These are phyloP conservation scores for Linnemannia zychae DNA, from an alignment of 192 early-diverging fungal genomes.

Conservation along the genomic window DNA sequence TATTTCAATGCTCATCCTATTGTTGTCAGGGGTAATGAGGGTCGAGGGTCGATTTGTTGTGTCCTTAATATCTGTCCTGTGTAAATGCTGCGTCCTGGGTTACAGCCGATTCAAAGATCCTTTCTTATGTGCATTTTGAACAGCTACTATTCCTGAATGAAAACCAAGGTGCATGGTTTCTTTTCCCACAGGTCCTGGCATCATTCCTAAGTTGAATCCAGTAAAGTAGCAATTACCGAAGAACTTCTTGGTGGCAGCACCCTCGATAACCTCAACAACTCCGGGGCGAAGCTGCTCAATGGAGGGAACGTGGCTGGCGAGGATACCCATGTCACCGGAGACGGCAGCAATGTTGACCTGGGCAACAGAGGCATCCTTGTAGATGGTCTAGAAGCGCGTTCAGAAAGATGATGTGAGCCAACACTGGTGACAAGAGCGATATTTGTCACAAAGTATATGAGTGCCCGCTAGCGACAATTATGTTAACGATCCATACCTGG, in stretches of 20 bases:
- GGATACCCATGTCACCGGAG: slow-evolving; percentile 97
- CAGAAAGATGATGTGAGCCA: neutral
- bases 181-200: neutral
- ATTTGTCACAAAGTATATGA: neutral
- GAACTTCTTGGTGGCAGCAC: slow-evolving; percentile 85
- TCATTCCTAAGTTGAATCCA: slow-evolving; percentile 1
- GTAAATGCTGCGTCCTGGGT: neutral
- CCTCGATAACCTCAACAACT: slow-evolving; percentile 85
- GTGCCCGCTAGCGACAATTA: neutral
- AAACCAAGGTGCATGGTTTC: neutral
- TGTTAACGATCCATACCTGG: slow-evolving; percentile 68
- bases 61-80: neutral
- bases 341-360: slow-evolving; percentile 96
- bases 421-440: neutral
- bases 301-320: slow-evolving; percentile 96
- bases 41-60: neutral
- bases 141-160: neutral
- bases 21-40: neutral
- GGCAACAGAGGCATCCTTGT: slow-evolving; percentile 80
- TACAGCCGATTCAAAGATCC: neutral
- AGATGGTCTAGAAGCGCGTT: slow-evolving; percentile 69
- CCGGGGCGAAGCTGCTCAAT: slow-evolving; percentile 96
- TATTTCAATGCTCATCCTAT: neutral
- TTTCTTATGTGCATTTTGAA: neutral
- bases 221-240: slow-evolving; percentile 76